Base-by-base conservation (phyloP, 1,284 basidiomycete genomes). In the Cerioporus squamosus region DNA sequence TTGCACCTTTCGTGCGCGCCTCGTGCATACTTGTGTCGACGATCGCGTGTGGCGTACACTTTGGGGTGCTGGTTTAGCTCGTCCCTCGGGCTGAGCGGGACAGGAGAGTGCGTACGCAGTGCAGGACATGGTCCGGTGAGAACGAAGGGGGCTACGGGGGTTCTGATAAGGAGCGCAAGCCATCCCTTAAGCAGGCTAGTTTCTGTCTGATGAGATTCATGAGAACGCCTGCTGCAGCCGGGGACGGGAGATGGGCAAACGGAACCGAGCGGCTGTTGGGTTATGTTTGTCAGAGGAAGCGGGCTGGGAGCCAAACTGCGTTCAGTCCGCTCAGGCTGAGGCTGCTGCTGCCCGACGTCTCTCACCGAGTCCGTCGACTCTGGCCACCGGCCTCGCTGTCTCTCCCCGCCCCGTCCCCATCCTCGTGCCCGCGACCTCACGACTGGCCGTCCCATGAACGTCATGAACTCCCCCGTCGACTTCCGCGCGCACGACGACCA, bases 401-500 rank as follows among this genome's bases (percentile, higher is more conserved):
- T 53, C 42, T 51, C 68, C 60, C 63, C 64, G 60, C 61, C 57
- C 60, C 46, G 54, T 45, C 46, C 51, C 49, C 53, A 38, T 38
- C 49, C 56, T 26, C 53, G 31, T 52, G 57, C 43, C 60, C 58
- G 20, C 42, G 38, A 39, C 26, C 45, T 3, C 2, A 18, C 12
- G 44, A 33, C 62, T 54, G 55, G 54, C 50, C 46, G 57, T 49
- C 48, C 51, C 53, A 68, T 66, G 68, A 66, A 60, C 62, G 64
- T 67, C 62, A 71, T 72, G 69, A 64, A 68, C 64, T 67, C 70
- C 57, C 66, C 66, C 61, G 48, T 60, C 57, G 69, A 68, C 64
- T 55, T 66, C 55, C 60, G 57, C 50, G 53, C 72, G 51, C 74
- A 79, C 66, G 77, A 83, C 61, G 77, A 79, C 72, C 79, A 83